Base-by-base conservation (phyloP, 2,329 filamentous ascomycete species). In the Monosporascus sp. region DNA sequence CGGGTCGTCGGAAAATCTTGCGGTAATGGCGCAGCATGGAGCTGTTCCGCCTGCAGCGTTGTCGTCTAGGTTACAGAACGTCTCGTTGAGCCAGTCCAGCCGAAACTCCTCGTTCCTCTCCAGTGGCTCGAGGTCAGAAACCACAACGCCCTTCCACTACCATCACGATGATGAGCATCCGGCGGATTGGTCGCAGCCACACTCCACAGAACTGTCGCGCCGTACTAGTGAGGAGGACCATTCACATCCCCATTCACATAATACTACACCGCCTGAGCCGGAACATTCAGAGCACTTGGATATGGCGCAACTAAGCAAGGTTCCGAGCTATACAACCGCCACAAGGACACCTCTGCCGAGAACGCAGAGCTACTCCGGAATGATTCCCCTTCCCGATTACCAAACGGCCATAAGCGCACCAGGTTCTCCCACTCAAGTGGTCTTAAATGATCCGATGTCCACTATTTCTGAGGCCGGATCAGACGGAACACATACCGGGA, bases 1-100 rank as follows among this genome's bases (percentile, higher is more conserved):
- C 47, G 86, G 88, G 6, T 97, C 93, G 0, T 75, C 80, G 9
- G 94, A 97, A 63, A 93, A 97, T 65, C 76, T 97, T 24, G 76
- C 82, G 48, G 82, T 78, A 4, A 73, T 84, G 66, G 74, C 81
- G 48, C 73, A 75, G 52, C 72, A 73, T 48, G 66, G 67, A 37
- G 70, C 69, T 7, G 70, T 78, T 20, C 69, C 72, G 15, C 80
- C 79, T n/a, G 79, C 78, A 35, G 78, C 72, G 54, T 79, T 82
- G 60, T 89, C 70, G 71, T 87, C 70, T 71, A 86, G 70, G 51
- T 77, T 96, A 55, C 89, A 93, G 57, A 85, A 84, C 63, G 84
- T 93, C 49, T 80, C 80, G 8, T 68, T 79, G 44, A 75, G 80
- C 54, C 68, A 72, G 18, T 72, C 75, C 37, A 70, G 72, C 53